Base-by-base conservation (phyloP, 2,329 filamentous ascomycete genomes). In the Pezicula radicicola region DNA sequence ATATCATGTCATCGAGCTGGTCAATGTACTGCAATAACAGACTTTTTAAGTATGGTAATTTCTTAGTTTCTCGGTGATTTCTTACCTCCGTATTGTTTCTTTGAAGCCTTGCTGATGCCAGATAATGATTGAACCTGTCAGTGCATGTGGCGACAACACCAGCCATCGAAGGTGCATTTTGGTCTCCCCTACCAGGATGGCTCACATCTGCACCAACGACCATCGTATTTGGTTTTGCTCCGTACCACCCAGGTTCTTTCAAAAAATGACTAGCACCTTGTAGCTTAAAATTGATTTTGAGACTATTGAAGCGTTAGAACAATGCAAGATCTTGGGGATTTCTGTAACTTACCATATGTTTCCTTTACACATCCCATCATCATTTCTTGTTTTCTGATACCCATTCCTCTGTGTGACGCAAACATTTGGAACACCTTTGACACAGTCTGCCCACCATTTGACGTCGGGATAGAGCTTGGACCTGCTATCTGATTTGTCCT, bases 171-270 rank as follows among this genome's bases (percentile, higher is more conserved):
- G 54, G 50, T 2, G 10, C 30, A 3, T 37, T 15, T 15, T 33
- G 27, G 2, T 3, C 12, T 10, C 25, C 21, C 8, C 13, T 47
- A 12, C 39, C 91, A 0, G 91, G 90, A 60, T 96, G 91, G 0
- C 89, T 93, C 1, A 96, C 90, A 63, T 96, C 91, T 59, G 92
- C 87, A 0, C 91, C 90, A 7, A 93, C 81, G 1, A 96, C 70
- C 84, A 96, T 96, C 0, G 90, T 93, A 55, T 83, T 83, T 8
- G 10, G 4, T 6, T 30, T 30, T 30, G 28, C 28, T 30, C 28
- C 28, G 28, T 30, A 30, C 4, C 2, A 4, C 3, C 7, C 28
- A 9, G 28, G 28, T 12, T 69, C 53, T 1, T 66, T 65, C 1
- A 94, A 72, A n/a, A 69, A 69, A 65, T 93, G 89, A 62, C 91